Evolutionary conservation across 345 rosid genomes (phyloP).

Genomic region (Kandelia obovata): DNA sequence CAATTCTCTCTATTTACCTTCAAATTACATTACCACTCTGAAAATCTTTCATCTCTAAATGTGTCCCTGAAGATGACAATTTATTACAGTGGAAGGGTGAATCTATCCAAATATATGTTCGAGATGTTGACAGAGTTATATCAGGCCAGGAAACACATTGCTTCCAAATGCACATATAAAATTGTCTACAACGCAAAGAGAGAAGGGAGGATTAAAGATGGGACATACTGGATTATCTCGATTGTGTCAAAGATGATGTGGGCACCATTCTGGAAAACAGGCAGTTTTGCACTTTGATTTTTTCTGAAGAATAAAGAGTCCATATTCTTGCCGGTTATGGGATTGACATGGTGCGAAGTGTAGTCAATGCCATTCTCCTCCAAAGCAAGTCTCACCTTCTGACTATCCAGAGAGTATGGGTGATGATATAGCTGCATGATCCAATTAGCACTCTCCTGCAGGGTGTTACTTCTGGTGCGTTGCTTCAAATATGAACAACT

Average conservation of each 20-base stretch:
- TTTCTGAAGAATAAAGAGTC: slow-evolving; percentile 73
- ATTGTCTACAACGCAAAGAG: neutral
- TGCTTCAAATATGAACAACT: neutral
- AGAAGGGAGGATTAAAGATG: slow-evolving; percentile 9
- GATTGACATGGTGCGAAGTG: slow-evolving; percentile 84
- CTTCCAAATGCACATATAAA: neutral
- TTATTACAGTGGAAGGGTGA: neutral
- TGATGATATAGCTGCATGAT: slow-evolving; percentile 92
- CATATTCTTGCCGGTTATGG: slow-evolving; percentile 76
- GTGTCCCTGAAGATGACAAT: neutral
- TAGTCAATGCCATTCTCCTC: slow-evolving; percentile 93
- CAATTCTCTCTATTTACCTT: slow-evolving; percentile 80
- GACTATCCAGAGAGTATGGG: slow-evolving; percentile 81
- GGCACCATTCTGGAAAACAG: slow-evolving; percentile 77
- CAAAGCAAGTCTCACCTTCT: slow-evolving; percentile 75
- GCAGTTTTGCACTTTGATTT: slow-evolving; percentile 68
- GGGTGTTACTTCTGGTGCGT: neutral
- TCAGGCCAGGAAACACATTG: neutral
- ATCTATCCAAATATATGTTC: no score
- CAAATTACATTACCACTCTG: slow-evolving; percentile 12
- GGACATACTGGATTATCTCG: slow-evolving; percentile 76
- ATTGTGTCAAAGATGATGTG: slow-evolving; percentile 67
- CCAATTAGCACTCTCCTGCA: neutral
- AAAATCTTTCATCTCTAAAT: slow-evolving; percentile 2
- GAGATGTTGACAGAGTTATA: neutral